Percentiles rank a stretch among this genome's conserved stretches.
These are phyloP conservation scores for Elsinoe necatrix DNA, from an alignment of 2,329 filamentous ascomycete genomes.

Conservation along the genomic window DNA sequence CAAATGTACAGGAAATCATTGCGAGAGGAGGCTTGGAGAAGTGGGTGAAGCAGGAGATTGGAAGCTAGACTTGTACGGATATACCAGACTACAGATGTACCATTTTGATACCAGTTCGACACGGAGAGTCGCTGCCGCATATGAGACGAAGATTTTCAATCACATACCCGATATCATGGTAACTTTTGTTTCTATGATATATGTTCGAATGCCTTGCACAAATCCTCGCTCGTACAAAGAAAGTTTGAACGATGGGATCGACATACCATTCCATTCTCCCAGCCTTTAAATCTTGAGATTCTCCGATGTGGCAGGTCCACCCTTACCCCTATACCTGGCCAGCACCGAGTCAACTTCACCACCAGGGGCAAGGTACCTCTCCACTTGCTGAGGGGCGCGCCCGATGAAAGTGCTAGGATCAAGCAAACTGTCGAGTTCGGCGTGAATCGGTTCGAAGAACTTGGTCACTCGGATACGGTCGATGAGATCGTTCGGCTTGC, in stretches of 20 bases:
- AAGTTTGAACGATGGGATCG: too few species aligned
- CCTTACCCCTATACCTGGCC: slow-evolving; percentile 25
- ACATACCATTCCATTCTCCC: neutral
- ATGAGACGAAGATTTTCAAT: too few species aligned
- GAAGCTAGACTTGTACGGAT: slow-evolving; percentile 10
- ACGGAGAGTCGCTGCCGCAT: too few species aligned
- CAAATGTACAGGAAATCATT: slow-evolving; percentile 78
- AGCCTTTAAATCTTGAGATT: slow-evolving; percentile 8
- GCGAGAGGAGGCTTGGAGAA: slow-evolving; percentile 68
- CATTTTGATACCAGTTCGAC: too few species aligned
- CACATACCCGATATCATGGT: too few species aligned
- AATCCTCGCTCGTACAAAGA: too few species aligned
- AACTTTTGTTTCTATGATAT: neutral
- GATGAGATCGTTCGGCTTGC: slow-evolving; percentile 72
- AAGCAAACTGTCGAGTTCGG: slow-evolving; percentile 30
- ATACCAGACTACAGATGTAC: neutral
- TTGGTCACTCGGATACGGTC: slow-evolving; percentile 62
- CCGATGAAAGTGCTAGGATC: slow-evolving; percentile 33
- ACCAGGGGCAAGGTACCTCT: slow-evolving; percentile 28
- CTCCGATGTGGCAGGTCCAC: slow-evolving; percentile 10
- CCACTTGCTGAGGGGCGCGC: slow-evolving; percentile 33
- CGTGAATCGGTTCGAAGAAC: slow-evolving; percentile 55
- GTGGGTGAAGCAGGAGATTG: slow-evolving; percentile 69
- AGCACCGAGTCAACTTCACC: slow-evolving; percentile 31
- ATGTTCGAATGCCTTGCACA: too few species aligned